A percentile compares a stretch with the other conserved stretches of the same genome.
Evolutionary conservation across 495 filamentous ascomycete genomes (phyloP).

Genomic region (Xylaria cubensis): DNA sequence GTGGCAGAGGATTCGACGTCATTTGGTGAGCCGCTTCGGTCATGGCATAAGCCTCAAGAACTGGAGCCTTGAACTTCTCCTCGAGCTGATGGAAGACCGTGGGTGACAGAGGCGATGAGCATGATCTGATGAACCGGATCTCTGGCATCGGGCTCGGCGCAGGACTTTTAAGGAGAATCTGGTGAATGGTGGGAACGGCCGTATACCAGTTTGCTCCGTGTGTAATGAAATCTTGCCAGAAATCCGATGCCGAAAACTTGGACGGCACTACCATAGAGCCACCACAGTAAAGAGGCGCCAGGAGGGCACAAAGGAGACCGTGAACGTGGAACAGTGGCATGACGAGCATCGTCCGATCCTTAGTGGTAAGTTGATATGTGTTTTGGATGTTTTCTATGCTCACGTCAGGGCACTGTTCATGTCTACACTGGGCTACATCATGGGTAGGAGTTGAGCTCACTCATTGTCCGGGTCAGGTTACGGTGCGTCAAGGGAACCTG

Average conservation of each 20-base stretch:
- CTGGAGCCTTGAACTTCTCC: constrained; percentile 72
- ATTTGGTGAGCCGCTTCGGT: constrained; percentile 91
- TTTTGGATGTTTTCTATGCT: constrained; percentile 69
- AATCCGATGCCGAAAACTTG: constrained; percentile 81
- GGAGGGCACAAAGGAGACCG: constrained; percentile 77
- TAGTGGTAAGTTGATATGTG: constrained; percentile 71
- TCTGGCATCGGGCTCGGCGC: constrained; percentile 67
- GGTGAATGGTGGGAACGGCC: constrained; percentile 87
- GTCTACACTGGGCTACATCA: background rate
- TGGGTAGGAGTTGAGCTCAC: constrained; percentile 46
- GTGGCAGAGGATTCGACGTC: constrained; percentile 84
- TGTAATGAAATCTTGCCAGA: constrained; percentile 76
- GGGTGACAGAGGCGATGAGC: constrained; percentile 80
- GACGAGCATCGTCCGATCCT: constrained; percentile 82
- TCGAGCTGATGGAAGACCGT: constrained; percentile 79
- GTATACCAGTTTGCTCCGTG: constrained; percentile 88
- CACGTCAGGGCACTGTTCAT: background rate
- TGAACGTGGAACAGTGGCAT: constrained; percentile 94
- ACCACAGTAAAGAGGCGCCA: constrained; percentile 73
- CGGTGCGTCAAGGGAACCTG: constrained; percentile 77
- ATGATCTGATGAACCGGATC: constrained; percentile 88
- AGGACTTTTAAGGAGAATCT: constrained; percentile 77
- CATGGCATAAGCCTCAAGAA: constrained; percentile 91
- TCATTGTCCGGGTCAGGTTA: constrained; percentile 78
- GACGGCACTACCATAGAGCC: constrained; percentile 76